A percentile compares a stretch with the other conserved stretches of the same genome.
Conservation (phyloP, 345 rosid genomes). For the Corymbia maculata region DNA sequence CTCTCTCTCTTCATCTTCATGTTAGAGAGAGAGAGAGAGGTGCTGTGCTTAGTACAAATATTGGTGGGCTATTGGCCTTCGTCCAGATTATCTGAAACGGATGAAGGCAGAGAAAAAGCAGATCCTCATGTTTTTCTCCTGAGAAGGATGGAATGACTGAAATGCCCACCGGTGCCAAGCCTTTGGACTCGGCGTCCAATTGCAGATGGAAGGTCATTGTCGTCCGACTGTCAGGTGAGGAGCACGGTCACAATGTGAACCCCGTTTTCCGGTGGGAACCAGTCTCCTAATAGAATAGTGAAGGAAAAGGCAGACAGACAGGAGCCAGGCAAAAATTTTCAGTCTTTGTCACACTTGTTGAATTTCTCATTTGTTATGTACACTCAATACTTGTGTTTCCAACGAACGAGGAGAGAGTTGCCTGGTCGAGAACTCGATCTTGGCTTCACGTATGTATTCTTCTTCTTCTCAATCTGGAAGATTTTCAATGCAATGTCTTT, state of each 20-base stretch:
- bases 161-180: background rate
- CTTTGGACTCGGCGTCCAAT: background rate
- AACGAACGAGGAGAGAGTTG: background rate
- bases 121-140: background rate
- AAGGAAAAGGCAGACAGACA: slow-evolving; percentile 45
- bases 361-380: background rate
- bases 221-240: background rate
- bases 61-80: background rate
- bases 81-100: background rate
- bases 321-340: slow-evolving; percentile 52
- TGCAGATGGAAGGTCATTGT: background rate
- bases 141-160: background rate
- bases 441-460: background rate
- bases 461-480: background rate
- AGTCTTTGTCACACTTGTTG: background rate
- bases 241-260: background rate
- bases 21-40: background rate
- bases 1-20: background rate
- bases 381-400: background rate
- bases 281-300: background rate
- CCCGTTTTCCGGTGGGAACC: background rate
- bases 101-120: background rate
- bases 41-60: background rate
- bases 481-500: background rate
- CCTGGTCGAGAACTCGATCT: background rate